Percentiles rank a stretch among this genome's conserved stretches.
Evolutionary conservation across 768 basidiomycete genomes (phyloP).

Genomic region (Xanthoconium stramineum): DNA sequence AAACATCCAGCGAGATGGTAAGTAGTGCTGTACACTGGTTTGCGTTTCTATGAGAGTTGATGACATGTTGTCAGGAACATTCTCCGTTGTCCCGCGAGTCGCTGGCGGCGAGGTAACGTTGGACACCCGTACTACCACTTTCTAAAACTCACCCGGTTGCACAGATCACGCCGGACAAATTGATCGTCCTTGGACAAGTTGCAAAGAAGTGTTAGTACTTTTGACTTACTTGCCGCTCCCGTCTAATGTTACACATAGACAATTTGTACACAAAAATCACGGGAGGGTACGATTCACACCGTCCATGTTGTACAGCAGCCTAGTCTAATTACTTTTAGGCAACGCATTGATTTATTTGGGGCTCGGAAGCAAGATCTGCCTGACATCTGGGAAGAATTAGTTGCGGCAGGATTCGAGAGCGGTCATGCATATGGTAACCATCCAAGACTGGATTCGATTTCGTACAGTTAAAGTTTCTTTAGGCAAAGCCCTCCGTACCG

Average conservation of each 20-base stretch:
- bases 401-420: slow-evolving; percentile 66
- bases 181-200: slow-evolving; percentile 61
- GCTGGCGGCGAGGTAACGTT: slow-evolving; percentile 57
- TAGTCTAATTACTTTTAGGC: slow-evolving; percentile 27
- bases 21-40: not conserved
- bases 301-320: too few relatives aligned
- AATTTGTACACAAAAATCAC: slow-evolving; percentile 63
- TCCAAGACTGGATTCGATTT: not conserved
- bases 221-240: not conserved
- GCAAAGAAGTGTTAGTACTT: slow-evolving; percentile 54
- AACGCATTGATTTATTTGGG: slow-evolving; percentile 71
- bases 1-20: slow-evolving; percentile 68
- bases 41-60: not conserved
- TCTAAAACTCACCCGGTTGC: not conserved
- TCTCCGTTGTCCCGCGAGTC: slow-evolving; percentile 69
- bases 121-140: not conserved
- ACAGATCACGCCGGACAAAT: slow-evolving; percentile 57
- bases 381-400: slow-evolving; percentile 62
- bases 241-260: slow-evolving; percentile 25
- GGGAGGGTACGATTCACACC: slow-evolving; percentile 28
- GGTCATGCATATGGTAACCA: slow-evolving; percentile 70
- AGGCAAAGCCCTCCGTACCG: slow-evolving; percentile 59
- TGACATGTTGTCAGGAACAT: slow-evolving; percentile 42
- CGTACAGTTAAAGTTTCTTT: not conserved
- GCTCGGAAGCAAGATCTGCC: slow-evolving; percentile 68